These are phyloP conservation scores for Leptomonas pyrrhocoris DNA, from an alignment of 208 protist species.

Conservation along the genomic window DNA sequence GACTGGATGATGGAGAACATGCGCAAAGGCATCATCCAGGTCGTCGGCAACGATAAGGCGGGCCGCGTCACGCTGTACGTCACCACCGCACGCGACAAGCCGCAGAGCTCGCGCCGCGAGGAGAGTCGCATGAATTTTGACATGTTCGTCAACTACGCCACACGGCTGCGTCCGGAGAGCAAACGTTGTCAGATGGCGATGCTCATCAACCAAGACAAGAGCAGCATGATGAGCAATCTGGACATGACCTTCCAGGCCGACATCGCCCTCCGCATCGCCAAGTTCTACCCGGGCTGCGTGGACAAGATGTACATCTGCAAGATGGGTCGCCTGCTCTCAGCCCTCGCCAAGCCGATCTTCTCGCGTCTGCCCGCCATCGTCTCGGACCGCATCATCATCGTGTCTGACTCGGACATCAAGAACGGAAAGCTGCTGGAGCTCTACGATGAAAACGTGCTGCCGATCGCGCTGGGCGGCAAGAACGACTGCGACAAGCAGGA, in stretches of 20 bases:
- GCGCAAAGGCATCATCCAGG: conserved; percentile 74
- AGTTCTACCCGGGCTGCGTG: conserved; percentile 75
- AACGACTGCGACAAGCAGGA: conserved; percentile 71
- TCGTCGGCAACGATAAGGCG: conserved; percentile 71
- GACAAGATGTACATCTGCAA: conserved; percentile 86
- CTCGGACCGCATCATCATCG: conserved; percentile 69
- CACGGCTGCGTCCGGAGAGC: conserved; percentile 57
- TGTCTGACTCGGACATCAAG: conserved; percentile 65
- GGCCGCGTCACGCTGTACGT: conserved; percentile 74
- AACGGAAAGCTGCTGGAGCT: conserved; percentile 57
- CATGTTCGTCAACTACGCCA: conserved; percentile 79
- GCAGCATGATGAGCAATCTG: conserved; percentile 72
- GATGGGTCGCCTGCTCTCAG: conserved; percentile 59
- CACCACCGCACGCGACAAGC: conserved; percentile 54
- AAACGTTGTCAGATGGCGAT: conserved; percentile 70
- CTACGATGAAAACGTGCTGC: conserved; percentile 63
- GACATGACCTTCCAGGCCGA: conserved; percentile 81
- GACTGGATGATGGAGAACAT: conserved; percentile 74
- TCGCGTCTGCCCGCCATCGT: conserved; percentile 63
- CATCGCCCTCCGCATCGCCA: conserved; percentile 74
- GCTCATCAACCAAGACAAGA: conserved; percentile 80
- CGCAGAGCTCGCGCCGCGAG: conserved; percentile 37
- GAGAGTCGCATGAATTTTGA: conserved; percentile 69
- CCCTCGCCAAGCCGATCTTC: conserved; percentile 75
- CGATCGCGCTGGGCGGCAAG: conserved; percentile 57